A percentile compares a stretch with the other conserved stretches of the same genome.
phyloP scores from a whole-genome alignment of 805 yeast species.

The Cyberlindnera sargentensis region DNA sequence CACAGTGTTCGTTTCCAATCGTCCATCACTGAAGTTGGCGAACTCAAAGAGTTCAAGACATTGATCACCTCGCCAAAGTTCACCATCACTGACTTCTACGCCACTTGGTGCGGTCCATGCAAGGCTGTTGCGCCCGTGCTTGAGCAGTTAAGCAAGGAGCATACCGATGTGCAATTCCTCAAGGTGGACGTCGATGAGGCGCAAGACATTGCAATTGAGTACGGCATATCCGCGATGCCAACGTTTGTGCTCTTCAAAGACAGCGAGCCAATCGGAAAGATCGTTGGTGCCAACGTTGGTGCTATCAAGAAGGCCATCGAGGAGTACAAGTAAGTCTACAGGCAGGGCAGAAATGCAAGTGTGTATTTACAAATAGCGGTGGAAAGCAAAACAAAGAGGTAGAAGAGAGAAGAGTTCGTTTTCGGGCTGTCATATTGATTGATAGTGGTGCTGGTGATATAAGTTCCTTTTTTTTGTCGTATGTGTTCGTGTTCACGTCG shows the following conservation, averaged over 20 bases:
- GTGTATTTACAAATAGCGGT: neutral
- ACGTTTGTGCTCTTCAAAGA: conserved; percentile 55
- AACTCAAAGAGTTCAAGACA: conserved; percentile 30
- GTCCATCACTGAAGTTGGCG: conserved; percentile 29
- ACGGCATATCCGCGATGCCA: conserved; percentile 70
- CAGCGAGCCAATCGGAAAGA: conserved; percentile 47
- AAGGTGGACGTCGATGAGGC: conserved; percentile 67
- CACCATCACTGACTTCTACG: conserved; percentile 58
- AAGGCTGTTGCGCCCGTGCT: conserved; percentile 60
- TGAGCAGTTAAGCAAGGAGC: conserved; percentile 31
- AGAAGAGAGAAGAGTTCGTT: no score
- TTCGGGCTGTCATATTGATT: no score
- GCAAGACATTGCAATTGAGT: conserved; percentile 51
- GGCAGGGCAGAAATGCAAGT: neutral
- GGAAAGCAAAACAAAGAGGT: neutral
- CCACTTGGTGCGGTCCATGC: conserved; percentile 79
- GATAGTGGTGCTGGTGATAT: neutral
- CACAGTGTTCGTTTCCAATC: conserved; percentile 7
- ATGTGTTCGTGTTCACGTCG: neutral
- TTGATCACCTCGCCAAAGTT: conserved; percentile 31
- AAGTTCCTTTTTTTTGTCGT: neutral
- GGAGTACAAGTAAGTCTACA: conserved; percentile 14
- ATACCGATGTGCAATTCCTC: conserved; percentile 47
- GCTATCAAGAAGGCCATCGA: conserved; percentile 28
- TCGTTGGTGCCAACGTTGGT: conserved; percentile 54